Conservation (phyloP, 768 basidiomycete genomes). For the Tricholoma sp. region DNA sequence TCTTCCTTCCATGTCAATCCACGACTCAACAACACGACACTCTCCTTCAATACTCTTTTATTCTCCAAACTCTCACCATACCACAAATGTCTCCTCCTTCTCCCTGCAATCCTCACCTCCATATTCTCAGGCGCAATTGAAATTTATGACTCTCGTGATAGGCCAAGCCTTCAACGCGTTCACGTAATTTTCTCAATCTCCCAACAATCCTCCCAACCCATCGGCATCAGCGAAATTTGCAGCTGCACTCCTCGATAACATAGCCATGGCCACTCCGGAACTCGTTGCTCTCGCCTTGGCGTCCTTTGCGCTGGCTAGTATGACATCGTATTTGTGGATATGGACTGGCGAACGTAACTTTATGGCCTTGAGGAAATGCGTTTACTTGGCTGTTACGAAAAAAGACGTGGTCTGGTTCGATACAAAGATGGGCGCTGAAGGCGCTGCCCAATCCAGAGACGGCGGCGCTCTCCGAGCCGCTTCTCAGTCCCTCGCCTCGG, state of each 20-base stretch:
- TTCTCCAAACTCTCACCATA: slow-evolving; percentile 60
- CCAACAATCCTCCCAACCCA: slow-evolving; percentile 31
- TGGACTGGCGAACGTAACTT: slow-evolving; percentile 81
- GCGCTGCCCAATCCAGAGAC: not conserved
- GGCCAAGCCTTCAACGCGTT: slow-evolving; percentile 76
- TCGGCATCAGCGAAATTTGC: slow-evolving; percentile 38
- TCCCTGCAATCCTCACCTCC: slow-evolving; percentile 65
- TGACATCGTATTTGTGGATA: slow-evolving; percentile 81
- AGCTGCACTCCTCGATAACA: slow-evolving; percentile 46
- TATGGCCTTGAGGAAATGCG: slow-evolving; percentile 55
- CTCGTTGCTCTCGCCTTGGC: slow-evolving; percentile 62
- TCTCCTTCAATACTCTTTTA: no score
- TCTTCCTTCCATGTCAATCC: no score
- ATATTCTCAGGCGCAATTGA: slow-evolving; percentile 63
- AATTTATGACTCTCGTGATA: slow-evolving; percentile 77
- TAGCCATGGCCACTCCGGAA: slow-evolving; percentile 44
- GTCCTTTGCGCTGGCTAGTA: slow-evolving; percentile 64
- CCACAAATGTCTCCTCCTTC: slow-evolving; percentile 51
- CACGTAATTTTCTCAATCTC: no score
- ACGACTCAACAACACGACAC: no score
- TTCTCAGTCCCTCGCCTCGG: slow-evolving; percentile 59
- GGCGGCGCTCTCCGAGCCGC: slow-evolving; percentile 56
- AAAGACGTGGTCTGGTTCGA: slow-evolving; percentile 92
- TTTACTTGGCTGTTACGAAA: slow-evolving; percentile 61
- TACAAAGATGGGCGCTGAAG: slow-evolving; percentile 59